Conservation (phyloP, 73 alveolate species). For the Diophrys appendiculata region DNA sequence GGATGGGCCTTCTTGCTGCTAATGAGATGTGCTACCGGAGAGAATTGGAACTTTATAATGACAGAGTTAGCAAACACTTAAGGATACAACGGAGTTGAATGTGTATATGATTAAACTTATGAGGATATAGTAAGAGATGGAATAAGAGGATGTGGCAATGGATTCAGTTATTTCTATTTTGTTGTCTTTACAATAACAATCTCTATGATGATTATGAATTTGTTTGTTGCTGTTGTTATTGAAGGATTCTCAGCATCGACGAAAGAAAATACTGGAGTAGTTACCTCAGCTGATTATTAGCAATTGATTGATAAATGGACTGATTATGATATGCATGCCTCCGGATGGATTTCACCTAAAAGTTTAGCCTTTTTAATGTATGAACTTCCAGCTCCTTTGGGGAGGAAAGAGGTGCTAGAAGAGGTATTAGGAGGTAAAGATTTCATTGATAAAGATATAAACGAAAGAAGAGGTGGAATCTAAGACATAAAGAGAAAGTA, state of each 20-base stretch:
- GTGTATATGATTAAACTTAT: neutral
- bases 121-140: neutral
- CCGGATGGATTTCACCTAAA: slow-evolving; percentile 3
- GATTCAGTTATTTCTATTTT: neutral
- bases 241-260: slow-evolving; percentile 5
- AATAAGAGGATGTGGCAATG: neutral
- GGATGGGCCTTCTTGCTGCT: slow-evolving; percentile 4
- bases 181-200: neutral
- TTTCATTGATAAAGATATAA: neutral
- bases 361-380: slow-evolving; percentile 8
- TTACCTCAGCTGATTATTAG: neutral
- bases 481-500: neutral
- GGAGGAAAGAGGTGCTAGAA: neutral
- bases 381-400: slow-evolving; percentile 22
- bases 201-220: slow-evolving; percentile 17
- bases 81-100: slow-evolving; percentile 17
- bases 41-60: slow-evolving; percentile 20
- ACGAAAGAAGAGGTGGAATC: slow-evolving; percentile 1
- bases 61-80: slow-evolving; percentile 5
- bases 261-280: neutral
- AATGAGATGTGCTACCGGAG: slow-evolving; percentile 22
- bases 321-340: slow-evolving; percentile 14
- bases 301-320: neutral
- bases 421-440: neutral
- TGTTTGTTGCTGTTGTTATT: slow-evolving; percentile 17